Base-by-base conservation (phyloP, 1,284 basidiomycete genomes). In the Phaffia rhodozyma region DNA sequence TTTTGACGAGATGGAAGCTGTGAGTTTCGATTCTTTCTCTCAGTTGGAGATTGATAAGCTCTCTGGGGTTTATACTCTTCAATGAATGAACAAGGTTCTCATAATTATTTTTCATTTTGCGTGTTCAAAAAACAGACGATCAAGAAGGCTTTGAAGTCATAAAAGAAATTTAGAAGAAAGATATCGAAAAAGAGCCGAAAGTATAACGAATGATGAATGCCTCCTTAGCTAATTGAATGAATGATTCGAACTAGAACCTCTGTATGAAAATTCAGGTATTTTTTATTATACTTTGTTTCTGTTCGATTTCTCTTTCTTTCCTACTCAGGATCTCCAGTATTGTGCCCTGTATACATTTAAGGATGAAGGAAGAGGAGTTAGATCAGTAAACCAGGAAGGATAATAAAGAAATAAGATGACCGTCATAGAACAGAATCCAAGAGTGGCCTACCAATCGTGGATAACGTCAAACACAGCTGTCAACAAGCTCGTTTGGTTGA, bases 401-500 rank as follows among this genome's bases (percentile, higher is more conserved):
- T 3, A 38, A 25, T 9, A 4, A 29, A 23, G 5, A 0, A 21
- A 9, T 5, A n/a, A 27, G 25, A 2, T 13, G 32, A 47, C 27
- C 21, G 21, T 21, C 32, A 55, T 48, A 25, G 48, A 59, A 48
- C 4, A 16, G 34, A 18, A 25, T 48, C 18, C 48, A 30, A 11
- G 32, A 6, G 6, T 55, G 25, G 55, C 18, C 23, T n/a, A 23
- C 56, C 62, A 58, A 49, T 64, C 59, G 72, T 96, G 92, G 70
- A 96, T 91, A 69, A 87, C 81, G 76, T 96, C 91, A 69, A 98
- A 82, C 62, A 99, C 86, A 34, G 87, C 89, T 0, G 90, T 90
- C 69, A 97, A 83, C 74, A 96, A 94, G 48, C 89, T 92, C 2
- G 91, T 97, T 73, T 98, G 93, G 72, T 94, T 96, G 67, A 99